These are phyloP conservation scores for Davidsoniella eucalypti DNA, from an alignment of 2,329 filamentous ascomycete species.

Conservation along the genomic window DNA sequence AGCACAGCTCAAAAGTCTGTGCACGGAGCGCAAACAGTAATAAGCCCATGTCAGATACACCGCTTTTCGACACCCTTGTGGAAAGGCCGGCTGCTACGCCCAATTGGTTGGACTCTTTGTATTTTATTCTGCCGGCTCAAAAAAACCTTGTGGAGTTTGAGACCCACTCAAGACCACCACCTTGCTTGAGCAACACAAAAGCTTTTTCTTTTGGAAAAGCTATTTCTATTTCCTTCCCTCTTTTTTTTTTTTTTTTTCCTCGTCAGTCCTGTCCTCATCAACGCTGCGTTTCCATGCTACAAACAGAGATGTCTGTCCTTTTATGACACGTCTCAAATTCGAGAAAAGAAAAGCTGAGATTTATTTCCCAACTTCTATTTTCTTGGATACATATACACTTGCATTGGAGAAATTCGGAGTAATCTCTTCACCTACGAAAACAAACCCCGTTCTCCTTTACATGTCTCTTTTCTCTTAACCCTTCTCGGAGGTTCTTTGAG, in stretches of 20 bases:
- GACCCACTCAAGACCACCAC: neutral
- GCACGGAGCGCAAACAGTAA: too few relatives aligned
- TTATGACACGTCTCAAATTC: conserved; percentile 19
- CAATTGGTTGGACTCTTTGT: too few relatives aligned
- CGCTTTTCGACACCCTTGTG: too few relatives aligned
- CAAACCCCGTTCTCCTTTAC: conserved; percentile 23
- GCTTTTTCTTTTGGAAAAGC: neutral
- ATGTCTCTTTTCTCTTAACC: neutral
- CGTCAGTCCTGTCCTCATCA: conserved; percentile 64
- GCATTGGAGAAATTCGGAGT: conserved; percentile 99
- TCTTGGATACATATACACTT: conserved; percentile 15
- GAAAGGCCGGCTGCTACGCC: too few relatives aligned
- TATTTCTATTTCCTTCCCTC: neutral
- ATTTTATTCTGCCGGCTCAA: neutral
- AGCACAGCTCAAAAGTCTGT: too few relatives aligned
- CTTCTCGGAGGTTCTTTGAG: too few relatives aligned
- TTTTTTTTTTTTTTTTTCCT: conserved; percentile 24
- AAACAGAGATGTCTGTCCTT: conserved; percentile 38
- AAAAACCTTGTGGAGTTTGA: neutral
- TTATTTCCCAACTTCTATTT: conserved; percentile 13
- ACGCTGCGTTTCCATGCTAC: conserved; percentile 94
- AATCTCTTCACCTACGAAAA: conserved; percentile 52
- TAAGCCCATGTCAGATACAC: too few relatives aligned
- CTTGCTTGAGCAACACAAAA: neutral
- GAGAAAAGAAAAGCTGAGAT: neutral